Evolutionary conservation across 148 eudicot genomes (phyloP).

Genomic region (Silene uniflora): DNA sequence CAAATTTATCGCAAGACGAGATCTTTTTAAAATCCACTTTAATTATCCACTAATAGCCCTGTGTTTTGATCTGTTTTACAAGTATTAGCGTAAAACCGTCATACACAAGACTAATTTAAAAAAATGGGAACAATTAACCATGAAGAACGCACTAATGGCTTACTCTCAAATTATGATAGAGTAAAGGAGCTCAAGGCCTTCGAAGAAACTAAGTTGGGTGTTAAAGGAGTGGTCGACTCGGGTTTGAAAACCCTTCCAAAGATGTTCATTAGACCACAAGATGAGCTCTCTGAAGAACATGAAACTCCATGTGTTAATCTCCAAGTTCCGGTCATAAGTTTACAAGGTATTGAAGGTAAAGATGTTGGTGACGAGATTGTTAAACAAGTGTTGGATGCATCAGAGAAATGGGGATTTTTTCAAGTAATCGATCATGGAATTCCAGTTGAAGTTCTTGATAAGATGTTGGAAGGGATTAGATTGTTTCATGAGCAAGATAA

Average conservation of each 20-base stretch:
- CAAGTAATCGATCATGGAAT: constrained; percentile 45
- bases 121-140: constrained; percentile 13
- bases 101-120: background rate
- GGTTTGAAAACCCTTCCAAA: constrained; percentile 22
- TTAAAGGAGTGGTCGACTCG: constrained; percentile 33
- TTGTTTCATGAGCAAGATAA: constrained; percentile 39
- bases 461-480: constrained; percentile 22
- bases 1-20: too few relatives aligned
- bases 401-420: constrained; percentile 32
- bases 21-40: too few relatives aligned
- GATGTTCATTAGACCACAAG: constrained; percentile 27
- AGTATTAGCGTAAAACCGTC: too few relatives aligned
- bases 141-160: background rate
- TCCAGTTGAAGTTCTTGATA: constrained; percentile 18
- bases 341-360: background rate
- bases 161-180: background rate
- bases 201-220: constrained; percentile 37
- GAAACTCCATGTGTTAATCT: background rate
- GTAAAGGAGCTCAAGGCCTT: constrained; percentile 23
- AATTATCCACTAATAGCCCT: too few relatives aligned
- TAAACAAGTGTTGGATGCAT: constrained; percentile 16
- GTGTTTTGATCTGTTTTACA: too few relatives aligned
- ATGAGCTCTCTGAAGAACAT: constrained; percentile 23
- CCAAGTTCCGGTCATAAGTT: constrained; percentile 25
- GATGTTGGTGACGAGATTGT: constrained; percentile 1